These are phyloP conservation scores for Abrus pulchellus DNA, from an alignment of 306 rosid species.

Conservation along the genomic window DNA sequence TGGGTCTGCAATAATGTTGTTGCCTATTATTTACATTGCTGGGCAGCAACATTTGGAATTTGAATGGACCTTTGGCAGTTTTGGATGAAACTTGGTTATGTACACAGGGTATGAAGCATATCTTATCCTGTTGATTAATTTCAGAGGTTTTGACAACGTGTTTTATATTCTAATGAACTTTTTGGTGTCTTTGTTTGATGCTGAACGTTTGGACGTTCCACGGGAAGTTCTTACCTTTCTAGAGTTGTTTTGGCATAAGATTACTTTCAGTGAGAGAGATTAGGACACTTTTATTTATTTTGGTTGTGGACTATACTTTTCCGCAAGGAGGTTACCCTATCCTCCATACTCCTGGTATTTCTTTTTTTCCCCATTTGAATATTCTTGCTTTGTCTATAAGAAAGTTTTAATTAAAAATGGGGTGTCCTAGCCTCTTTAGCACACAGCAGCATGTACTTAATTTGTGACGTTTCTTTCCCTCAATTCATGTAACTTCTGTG, in stretches of 20 bases:
- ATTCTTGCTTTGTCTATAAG: conserved; percentile 41
- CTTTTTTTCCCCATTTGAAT: conserved; percentile 42
- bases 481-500: neutral
- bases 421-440: conserved; percentile 37
- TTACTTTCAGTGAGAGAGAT: conserved; percentile 34
- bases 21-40: conserved; percentile 28
- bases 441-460: conserved; percentile 33
- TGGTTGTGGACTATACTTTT: conserved; percentile 38
- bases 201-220: neutral
- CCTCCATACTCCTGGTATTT: conserved; percentile 25
- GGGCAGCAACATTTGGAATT: conserved; percentile 32
- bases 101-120: conserved; percentile 23
- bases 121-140: conserved; percentile 29
- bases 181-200: conserved; percentile 32
- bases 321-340: conserved; percentile 27
- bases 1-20: conserved; percentile 38
- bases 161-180: conserved; percentile 24
- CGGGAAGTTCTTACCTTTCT: conserved; percentile 38
- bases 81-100: conserved; percentile 47
- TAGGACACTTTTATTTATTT: conserved; percentile 26
- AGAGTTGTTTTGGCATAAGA: conserved; percentile 35
- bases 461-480: conserved; percentile 1
- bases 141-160: conserved; percentile 29
- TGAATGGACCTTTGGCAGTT: neutral
- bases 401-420: conserved; percentile 10